Conservation (phyloP, 768 basidiomycete genomes). For the Pleurotus djamor region DNA sequence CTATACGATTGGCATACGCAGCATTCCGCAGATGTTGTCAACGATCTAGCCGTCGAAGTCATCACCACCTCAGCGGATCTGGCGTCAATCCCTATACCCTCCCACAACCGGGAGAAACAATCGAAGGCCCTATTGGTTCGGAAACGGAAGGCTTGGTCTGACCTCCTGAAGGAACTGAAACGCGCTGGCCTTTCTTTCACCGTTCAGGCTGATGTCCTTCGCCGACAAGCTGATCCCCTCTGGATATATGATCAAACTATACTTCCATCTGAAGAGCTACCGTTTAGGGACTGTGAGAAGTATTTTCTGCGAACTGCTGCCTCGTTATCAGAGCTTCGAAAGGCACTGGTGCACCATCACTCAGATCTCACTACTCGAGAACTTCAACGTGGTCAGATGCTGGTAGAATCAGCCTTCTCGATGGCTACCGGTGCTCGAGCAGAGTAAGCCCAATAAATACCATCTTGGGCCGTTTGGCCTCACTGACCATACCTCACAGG, state of each 20-base stretch:
- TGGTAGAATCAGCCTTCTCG: constrained; percentile 77
- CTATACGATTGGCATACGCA: constrained; percentile 41
- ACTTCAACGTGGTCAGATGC: constrained; percentile 71
- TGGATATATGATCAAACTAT: constrained; percentile 70
- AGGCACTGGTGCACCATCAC: constrained; percentile 67
- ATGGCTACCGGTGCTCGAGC: constrained; percentile 59
- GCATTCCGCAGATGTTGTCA: constrained; percentile 38
- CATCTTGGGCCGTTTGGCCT: no score
- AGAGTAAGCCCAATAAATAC: not conserved
- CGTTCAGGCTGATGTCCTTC: constrained; percentile 68
- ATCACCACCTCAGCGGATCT: constrained; percentile 62
- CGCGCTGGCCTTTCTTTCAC: constrained; percentile 71
- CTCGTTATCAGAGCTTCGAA: constrained; percentile 64
- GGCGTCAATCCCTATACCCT: constrained; percentile 35
- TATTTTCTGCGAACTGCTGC: constrained; percentile 67
- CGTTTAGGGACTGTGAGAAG: constrained; percentile 44
- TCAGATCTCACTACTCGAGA: constrained; percentile 85
- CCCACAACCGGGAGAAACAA: constrained; percentile 57
- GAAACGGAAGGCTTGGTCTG: constrained; percentile 89
- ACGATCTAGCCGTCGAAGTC: constrained; percentile 59
- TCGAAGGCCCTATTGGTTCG: constrained; percentile 73
- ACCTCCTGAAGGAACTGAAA: constrained; percentile 87
- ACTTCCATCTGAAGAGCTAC: constrained; percentile 19
- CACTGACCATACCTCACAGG: not conserved
- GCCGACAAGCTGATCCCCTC: constrained; percentile 46